phyloP scores from a whole-genome alignment of 1,139 yeast genomes.

The Spathaspora jeffriesii region DNA sequence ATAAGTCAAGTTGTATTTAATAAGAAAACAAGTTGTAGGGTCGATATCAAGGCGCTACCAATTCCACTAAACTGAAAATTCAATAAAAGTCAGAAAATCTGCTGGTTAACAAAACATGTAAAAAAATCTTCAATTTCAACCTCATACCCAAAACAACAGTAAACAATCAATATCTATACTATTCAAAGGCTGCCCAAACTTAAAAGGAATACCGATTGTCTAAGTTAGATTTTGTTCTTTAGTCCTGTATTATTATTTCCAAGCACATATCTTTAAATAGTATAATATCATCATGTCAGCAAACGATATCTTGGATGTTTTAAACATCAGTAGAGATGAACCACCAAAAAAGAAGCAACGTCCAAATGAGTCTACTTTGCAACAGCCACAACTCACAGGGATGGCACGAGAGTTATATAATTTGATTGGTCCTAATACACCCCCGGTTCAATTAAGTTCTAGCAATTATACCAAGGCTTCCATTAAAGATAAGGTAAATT shows the following conservation, averaged over 20 bases:
- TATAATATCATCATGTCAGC: constrained; percentile 38
- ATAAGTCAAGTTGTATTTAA: too few relatives aligned
- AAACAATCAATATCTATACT: background rate
- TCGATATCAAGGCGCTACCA: background rate
- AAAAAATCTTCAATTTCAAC: background rate
- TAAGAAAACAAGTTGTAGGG: too few relatives aligned
- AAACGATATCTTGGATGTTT: constrained; percentile 75
- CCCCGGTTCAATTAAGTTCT: constrained; percentile 69
- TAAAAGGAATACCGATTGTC: too few relatives aligned
- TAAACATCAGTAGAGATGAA: constrained; percentile 58
- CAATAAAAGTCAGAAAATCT: background rate
- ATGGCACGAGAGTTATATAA: constrained; percentile 91
- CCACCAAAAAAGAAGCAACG: constrained; percentile 45
- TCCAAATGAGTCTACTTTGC: constrained; percentile 28
- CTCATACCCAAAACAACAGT: background rate
- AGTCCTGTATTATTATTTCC: background rate
- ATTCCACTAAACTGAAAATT: background rate
- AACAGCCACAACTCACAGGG: constrained; percentile 48
- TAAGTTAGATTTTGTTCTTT: background rate
- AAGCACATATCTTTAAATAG: too few relatives aligned
- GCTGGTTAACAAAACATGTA: background rate
- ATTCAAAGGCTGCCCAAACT: too few relatives aligned
- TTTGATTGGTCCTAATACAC: constrained; percentile 88
- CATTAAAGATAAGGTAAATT: constrained; percentile 66
- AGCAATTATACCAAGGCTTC: constrained; percentile 40